Percentiles rank a stretch among this genome's conserved stretches.
These are phyloP conservation scores for Fonsecaea nubica DNA, from an alignment of 2,329 filamentous ascomycete genomes.

Conservation along the genomic window DNA sequence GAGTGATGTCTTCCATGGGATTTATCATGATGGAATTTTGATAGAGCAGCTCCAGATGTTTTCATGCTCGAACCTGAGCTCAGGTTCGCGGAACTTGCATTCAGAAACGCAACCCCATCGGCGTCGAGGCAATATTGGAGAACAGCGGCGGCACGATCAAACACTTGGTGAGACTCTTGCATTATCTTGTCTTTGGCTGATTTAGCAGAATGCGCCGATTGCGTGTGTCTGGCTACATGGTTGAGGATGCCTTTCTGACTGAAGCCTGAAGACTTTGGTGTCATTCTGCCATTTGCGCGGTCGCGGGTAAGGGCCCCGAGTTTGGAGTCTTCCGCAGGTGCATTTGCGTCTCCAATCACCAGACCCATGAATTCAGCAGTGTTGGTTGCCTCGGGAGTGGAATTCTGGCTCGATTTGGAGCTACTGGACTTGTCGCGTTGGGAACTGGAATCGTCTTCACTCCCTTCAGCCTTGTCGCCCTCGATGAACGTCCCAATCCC, in stretches of 20 bases:
- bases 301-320: neutral
- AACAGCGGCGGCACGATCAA: constrained; percentile 55
- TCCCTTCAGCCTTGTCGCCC: constrained; percentile 41
- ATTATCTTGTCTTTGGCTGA: constrained; percentile 17
- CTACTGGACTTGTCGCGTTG: too few relatives aligned
- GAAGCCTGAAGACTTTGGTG: neutral
- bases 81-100: constrained; percentile 36
- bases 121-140: constrained; percentile 53
- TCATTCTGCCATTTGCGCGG: neutral
- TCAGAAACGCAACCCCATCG: constrained; percentile 48
- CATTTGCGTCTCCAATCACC: constrained; percentile 23
- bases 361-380: constrained; percentile 17
- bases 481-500: constrained; percentile 63
- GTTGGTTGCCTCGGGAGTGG: neutral
- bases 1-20: neutral
- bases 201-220: neutral
- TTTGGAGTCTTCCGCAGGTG: constrained; percentile 9
- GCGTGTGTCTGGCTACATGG: neutral
- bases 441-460: neutral
- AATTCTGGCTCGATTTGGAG: neutral
- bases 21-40: constrained; percentile 25
- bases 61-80: constrained; percentile 30
- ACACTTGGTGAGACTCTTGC: constrained; percentile 41
- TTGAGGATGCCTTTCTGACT: constrained; percentile 2
- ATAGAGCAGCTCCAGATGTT: constrained; percentile 13